Evolutionary conservation across 2,329 filamentous ascomycete species (phyloP).

Genomic region (Phialocephala subalpina): DNA sequence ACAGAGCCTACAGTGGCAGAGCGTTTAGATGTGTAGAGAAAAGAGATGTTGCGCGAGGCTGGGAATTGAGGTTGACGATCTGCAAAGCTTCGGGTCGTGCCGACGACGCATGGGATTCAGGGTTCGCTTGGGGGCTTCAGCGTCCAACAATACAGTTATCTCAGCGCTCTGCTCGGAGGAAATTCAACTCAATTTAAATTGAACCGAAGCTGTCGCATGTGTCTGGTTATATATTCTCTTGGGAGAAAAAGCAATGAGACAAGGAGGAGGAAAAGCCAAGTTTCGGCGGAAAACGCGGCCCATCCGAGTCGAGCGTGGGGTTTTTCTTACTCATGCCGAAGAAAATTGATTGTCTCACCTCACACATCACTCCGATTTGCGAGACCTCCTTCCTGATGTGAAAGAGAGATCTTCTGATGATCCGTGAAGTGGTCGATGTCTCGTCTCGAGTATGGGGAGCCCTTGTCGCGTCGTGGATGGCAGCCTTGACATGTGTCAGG

Average conservation of each 20-base stretch:
- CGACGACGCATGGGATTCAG: background rate
- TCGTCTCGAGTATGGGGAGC: no score
- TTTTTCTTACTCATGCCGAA: constrained; percentile 10
- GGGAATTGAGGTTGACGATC: no score
- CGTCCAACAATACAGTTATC: background rate
- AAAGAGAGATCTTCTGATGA: background rate
- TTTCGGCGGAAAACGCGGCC: background rate
- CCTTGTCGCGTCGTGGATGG: no score
- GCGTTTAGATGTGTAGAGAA: background rate
- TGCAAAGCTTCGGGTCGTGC: background rate
- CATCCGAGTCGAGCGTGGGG: background rate
- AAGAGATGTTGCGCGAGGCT: background rate
- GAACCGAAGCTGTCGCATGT: background rate
- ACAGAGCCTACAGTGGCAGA: background rate
- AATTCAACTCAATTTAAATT: no score
- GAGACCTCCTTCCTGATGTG: constrained; percentile 1
- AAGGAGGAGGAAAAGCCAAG: background rate
- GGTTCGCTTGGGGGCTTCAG: background rate
- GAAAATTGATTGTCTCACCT: background rate
- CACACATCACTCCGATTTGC: background rate
- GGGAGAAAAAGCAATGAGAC: background rate
- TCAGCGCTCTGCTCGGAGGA: background rate
- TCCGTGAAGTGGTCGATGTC: background rate
- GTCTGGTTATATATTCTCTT: background rate
- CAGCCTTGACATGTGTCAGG: no score